Base-by-base conservation (phyloP, 371 early-diverging fungal genomes). In the Mortierella polycephala region DNA sequence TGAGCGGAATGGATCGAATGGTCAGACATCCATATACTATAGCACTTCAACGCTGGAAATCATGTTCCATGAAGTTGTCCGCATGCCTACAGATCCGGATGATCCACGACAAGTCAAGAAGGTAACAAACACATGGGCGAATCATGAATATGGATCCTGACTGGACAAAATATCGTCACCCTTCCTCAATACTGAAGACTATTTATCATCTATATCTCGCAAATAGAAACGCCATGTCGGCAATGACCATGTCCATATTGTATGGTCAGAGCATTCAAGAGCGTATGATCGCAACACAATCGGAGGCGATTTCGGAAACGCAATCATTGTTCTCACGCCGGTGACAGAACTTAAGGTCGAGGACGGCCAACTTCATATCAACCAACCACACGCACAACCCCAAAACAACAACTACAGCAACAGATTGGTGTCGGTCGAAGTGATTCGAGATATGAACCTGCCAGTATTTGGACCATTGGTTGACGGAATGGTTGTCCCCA, bases 301-400 rank as follows among this genome's bases (percentile, higher is more conserved):
- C 64, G 94, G 95, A 18, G 99, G 99, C 50, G 99, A 98, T 75
- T 99, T 97, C 85, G 99, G 98, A 40, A 97, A 98, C 66, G 97
- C 93, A 0, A 92, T 94, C 67, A 96, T 98, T 51, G 88, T 95
- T 23, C 89, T 99, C 11, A 93, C 91, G 1, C 99, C 99, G 0
- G 74, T 95, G 11, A 67, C 75, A 0, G 70, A 68, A 14, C 62
- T 57, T 5, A 49, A 39, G 5, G 58, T 67, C 16, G 67, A 67
- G 6, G 56, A 68, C 45, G 65, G 65, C 12, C 62, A 61, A 37
- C 42, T 67, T 55, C 30, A 18, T 10, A 56, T 67, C 46, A 13
- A 10, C 14, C 55, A n/a, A 14, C 40, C 18, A 20, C 58, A 42
- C 39, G 41, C 42, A 6, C 46, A 49, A n/a, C 49, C 9, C 13